Conservation (phyloP, 352 stramenopile genomes). For the Phytopythium boreale region DNA sequence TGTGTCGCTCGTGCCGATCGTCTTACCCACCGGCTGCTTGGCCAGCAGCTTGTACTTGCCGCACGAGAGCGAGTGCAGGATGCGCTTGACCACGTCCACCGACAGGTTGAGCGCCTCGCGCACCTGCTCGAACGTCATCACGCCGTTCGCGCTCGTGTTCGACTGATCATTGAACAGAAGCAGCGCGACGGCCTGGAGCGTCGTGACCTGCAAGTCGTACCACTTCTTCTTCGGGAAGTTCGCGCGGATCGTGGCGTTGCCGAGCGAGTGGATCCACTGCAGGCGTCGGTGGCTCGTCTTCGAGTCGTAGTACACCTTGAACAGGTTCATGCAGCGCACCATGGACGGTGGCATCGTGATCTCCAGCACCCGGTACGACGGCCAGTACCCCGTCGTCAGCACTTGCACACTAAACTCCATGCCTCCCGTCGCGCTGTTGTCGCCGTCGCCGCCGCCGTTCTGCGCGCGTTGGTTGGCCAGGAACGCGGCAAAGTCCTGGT, state of each 20-base stretch:
- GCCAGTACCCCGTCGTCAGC: slow-evolving; percentile 99
- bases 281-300: slow-evolving; percentile 94
- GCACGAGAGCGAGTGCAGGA: slow-evolving; percentile 98
- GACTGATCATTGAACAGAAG: slow-evolving; percentile 91
- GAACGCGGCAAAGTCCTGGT: slow-evolving; percentile 95
- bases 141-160: slow-evolving; percentile 38
- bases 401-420: slow-evolving; percentile 97
- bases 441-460: slow-evolving; percentile 13
- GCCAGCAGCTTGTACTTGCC: slow-evolving; percentile 98
- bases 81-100: slow-evolving; percentile 95
- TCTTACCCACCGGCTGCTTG: slow-evolving; percentile 93
- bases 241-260: slow-evolving; percentile 91
- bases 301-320: slow-evolving; percentile 94
- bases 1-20: slow-evolving; percentile 92
- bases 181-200: slow-evolving; percentile 95
- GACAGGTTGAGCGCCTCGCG: slow-evolving; percentile 93
- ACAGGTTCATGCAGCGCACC: slow-evolving; percentile 95
- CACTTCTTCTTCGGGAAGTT: slow-evolving; percentile 88
- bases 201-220: slow-evolving; percentile 98
- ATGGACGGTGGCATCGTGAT: slow-evolving; percentile 93
- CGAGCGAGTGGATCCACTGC: slow-evolving; percentile 96
- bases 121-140: slow-evolving; percentile 90
- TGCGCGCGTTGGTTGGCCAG: slow-evolving; percentile 85
- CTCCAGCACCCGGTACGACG: slow-evolving; percentile 96
- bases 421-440: slow-evolving; percentile 32